Conservation (phyloP, 2,329 filamentous ascomycete species). For the Albophoma yamanashiensis region DNA sequence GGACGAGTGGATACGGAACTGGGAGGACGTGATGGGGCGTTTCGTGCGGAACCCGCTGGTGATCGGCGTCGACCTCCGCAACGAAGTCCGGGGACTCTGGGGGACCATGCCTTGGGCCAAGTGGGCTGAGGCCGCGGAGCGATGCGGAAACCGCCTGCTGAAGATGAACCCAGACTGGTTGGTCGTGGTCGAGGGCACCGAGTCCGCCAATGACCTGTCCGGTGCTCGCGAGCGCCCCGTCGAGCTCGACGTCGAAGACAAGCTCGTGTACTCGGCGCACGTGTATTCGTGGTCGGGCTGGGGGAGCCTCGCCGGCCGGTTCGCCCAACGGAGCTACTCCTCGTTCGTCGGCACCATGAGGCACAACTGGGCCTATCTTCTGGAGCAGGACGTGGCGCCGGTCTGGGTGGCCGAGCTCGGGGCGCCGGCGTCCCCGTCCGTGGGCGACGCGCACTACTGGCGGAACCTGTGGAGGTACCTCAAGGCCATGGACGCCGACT, state of each 20-base stretch:
- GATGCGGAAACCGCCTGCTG: constrained; percentile 49
- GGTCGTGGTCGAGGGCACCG: constrained; percentile 57
- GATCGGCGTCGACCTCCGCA: constrained; percentile 56
- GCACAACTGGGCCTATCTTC: constrained; percentile 54
- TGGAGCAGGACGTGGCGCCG: constrained; percentile 34
- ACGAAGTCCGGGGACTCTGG: constrained; percentile 59
- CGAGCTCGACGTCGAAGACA: constrained; percentile 39
- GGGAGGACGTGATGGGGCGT: constrained; percentile 52
- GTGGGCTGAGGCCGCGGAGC: constrained; percentile 55
- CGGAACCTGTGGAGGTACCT: constrained; percentile 49
- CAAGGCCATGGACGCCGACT: constrained; percentile 48
- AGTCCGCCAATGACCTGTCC: constrained; percentile 54
- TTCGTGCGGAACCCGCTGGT: constrained; percentile 49
- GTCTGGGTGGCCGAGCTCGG: constrained; percentile 64
- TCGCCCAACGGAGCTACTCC: constrained; percentile 47
- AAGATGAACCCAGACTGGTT: constrained; percentile 52
- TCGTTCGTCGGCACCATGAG: constrained; percentile 55
- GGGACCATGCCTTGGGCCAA: constrained; percentile 56
- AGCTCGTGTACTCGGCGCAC: constrained; percentile 57
- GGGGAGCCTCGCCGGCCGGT: constrained; percentile 50
- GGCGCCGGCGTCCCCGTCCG: constrained; percentile 38
- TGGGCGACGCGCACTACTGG: constrained; percentile 56
- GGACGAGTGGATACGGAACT: constrained; percentile 55
- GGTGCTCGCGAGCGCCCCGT: constrained; percentile 46
- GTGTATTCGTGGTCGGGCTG: constrained; percentile 63